These are phyloP conservation scores for Alternaria sp. DNA, from an alignment of 2,329 filamentous ascomycete species.

Conservation along the genomic window DNA sequence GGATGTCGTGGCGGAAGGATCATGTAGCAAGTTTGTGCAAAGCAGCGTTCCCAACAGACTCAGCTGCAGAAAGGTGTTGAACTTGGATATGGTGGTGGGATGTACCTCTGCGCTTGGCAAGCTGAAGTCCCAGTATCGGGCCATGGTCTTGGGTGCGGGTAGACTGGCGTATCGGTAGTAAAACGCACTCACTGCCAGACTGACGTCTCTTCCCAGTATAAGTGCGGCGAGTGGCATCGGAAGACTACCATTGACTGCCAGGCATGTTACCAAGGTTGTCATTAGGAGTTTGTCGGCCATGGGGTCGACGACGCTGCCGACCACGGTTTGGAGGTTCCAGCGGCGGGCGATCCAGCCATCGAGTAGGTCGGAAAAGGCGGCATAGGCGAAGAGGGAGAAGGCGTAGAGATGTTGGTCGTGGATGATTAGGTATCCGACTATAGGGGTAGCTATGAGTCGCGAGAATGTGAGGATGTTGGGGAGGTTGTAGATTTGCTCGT, in stretches of 20 bases:
- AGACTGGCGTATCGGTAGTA: conserved; percentile 97
- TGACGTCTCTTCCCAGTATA: conserved; percentile 87
- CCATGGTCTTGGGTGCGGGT: conserved; percentile 89
- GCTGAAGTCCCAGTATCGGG: conserved; percentile 96
- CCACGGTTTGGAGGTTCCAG: conserved; percentile 89
- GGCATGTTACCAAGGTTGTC: conserved; percentile 86
- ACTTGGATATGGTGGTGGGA: conserved; percentile 81
- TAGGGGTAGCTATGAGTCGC: conserved; percentile 79
- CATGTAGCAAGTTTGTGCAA: conserved; percentile 73
- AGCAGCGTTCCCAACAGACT: conserved; percentile 85
- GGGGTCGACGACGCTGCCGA: conserved; percentile 85
- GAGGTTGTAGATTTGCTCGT: conserved; percentile 95
- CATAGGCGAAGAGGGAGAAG: conserved; percentile 86
- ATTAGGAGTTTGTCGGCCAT: conserved; percentile 97
- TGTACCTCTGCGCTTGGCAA: conserved; percentile 85
- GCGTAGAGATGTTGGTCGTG: conserved; percentile 81
- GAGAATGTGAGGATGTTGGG: conserved; percentile 92
- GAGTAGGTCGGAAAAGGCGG: conserved; percentile 86
- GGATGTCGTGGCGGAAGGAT: conserved; percentile 61
- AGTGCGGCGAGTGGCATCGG: conserved; percentile 88
- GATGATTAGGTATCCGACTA: conserved; percentile 87
- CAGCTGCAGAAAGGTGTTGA: conserved; percentile 92
- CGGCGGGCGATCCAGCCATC: conserved; percentile 92
- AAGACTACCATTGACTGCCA: conserved; percentile 82
- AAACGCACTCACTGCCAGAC: conserved; percentile 81